These are phyloP conservation scores for Oidium heveae DNA, from an alignment of 2,329 filamentous ascomycete genomes.

Conservation along the genomic window DNA sequence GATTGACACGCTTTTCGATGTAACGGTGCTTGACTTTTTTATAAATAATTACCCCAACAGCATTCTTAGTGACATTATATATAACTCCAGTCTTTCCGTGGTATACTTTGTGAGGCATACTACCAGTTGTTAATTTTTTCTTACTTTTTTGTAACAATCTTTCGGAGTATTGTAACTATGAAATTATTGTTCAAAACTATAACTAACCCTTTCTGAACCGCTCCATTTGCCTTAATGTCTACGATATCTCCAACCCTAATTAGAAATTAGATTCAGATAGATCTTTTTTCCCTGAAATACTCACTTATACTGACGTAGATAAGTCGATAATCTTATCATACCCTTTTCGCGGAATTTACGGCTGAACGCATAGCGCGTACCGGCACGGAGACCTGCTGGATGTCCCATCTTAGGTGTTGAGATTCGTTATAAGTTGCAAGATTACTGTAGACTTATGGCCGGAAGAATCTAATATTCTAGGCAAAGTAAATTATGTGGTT, in stretches of 20 bases:
- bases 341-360: constrained; percentile 69
- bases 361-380: constrained; percentile 84
- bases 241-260: constrained; percentile 87
- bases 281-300: constrained; percentile 9
- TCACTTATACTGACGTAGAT: constrained; percentile 80
- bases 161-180: too few species aligned
- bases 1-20: constrained; percentile 99
- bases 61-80: constrained; percentile 98
- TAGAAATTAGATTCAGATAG: constrained; percentile 18
- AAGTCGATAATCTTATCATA: constrained; percentile 79
- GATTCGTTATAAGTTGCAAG: background rate
- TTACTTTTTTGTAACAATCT: too few species aligned
- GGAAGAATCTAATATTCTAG: constrained; percentile 52
- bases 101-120: constrained; percentile 4
- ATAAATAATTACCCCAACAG: constrained; percentile 97
- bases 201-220: constrained; percentile 78
- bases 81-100: constrained; percentile 54
- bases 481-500: constrained; percentile 26
- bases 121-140: background rate
- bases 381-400: constrained; percentile 64
- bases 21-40: constrained; percentile 99
- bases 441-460: background rate
- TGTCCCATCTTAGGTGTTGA: constrained; percentile 23
- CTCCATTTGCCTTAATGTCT: constrained; percentile 96
- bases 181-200: background rate